Conservation (phyloP, 2,329 filamentous ascomycete species). For the Ophiostoma ips region DNA sequence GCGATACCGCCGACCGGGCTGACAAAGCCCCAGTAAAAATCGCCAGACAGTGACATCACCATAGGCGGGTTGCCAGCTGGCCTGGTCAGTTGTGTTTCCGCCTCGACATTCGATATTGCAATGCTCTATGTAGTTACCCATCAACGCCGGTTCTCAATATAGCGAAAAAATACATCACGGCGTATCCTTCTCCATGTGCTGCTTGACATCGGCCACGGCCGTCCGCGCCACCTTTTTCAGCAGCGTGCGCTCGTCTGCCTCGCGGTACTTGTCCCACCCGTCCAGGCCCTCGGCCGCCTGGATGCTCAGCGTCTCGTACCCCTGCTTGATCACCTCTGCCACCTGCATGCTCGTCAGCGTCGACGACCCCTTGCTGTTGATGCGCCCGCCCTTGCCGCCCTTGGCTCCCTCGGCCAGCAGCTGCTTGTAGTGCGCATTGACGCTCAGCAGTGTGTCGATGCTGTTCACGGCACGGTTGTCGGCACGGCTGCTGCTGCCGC, state of each 20-base stretch:
- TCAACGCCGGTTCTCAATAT: too few relatives aligned
- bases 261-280: conserved; percentile 72
- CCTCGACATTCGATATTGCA: too few relatives aligned
- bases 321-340: conserved; percentile 83
- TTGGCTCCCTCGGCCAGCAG: conserved; percentile 46
- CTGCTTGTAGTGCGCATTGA: conserved; percentile 75
- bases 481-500: conserved; percentile 24
- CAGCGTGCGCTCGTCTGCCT: conserved; percentile 70
- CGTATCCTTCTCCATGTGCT: conserved; percentile 1
- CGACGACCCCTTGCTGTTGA: conserved; percentile 27
- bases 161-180: background rate
- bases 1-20: too few relatives aligned
- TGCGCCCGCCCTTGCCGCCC: conserved; percentile 25
- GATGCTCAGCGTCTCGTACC: conserved; percentile 88
- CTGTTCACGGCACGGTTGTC: conserved; percentile 35
- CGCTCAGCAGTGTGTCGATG: conserved; percentile 71
- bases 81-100: too few relatives aligned
- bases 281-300: conserved; percentile 78
- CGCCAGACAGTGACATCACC: background rate
- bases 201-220: conserved; percentile 47
- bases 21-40: background rate
- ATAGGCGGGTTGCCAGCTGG: too few relatives aligned
- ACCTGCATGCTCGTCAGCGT: conserved; percentile 74
- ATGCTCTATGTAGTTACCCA: too few relatives aligned
- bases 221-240: conserved; percentile 78